Percentiles rank a stretch among this genome's conserved stretches.
phyloP scores from a whole-genome alignment of 2,329 filamentous ascomycete species.

The Aspergillus phoenicis region DNA sequence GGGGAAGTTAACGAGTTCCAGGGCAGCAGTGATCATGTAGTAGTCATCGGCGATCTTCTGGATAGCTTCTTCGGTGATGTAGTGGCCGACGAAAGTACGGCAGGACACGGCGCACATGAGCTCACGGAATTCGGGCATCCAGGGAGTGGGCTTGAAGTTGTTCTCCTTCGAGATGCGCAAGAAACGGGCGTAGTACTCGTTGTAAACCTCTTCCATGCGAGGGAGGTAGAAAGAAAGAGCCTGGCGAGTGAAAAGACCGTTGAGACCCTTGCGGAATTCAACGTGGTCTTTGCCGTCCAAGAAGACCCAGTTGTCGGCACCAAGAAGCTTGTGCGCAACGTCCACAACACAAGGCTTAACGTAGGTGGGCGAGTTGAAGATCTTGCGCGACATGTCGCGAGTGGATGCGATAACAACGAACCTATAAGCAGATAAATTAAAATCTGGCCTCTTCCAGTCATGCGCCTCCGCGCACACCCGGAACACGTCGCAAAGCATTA shows the following conservation, averaged over 20 bases:
- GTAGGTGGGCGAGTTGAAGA: conserved; percentile 89
- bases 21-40: conserved; percentile 90
- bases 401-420: conserved; percentile 97
- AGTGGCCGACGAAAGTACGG: conserved; percentile 95
- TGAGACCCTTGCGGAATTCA: conserved; percentile 95
- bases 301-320: conserved; percentile 94
- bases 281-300: conserved; percentile 92
- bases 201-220: conserved; percentile 89
- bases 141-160: conserved; percentile 74
- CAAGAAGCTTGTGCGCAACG: conserved; percentile 87
- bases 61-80: conserved; percentile 85
- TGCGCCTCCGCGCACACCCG: background rate
- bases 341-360: conserved; percentile 98
- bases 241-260: conserved; percentile 88
- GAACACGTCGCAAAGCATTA: background rate
- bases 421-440: conserved; percentile 37
- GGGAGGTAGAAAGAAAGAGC: conserved; percentile 87
- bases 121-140: conserved; percentile 91
- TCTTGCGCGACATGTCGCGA: conserved; percentile 92
- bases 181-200: conserved; percentile 80
- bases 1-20: conserved; percentile 97
- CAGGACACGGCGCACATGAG: conserved; percentile 93
- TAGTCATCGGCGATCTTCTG: conserved; percentile 97
- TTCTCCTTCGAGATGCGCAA: conserved; percentile 72
- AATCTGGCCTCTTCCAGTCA: background rate